Base-by-base conservation (phyloP, 768 basidiomycete genomes). In the Kwoniella sp. region DNA sequence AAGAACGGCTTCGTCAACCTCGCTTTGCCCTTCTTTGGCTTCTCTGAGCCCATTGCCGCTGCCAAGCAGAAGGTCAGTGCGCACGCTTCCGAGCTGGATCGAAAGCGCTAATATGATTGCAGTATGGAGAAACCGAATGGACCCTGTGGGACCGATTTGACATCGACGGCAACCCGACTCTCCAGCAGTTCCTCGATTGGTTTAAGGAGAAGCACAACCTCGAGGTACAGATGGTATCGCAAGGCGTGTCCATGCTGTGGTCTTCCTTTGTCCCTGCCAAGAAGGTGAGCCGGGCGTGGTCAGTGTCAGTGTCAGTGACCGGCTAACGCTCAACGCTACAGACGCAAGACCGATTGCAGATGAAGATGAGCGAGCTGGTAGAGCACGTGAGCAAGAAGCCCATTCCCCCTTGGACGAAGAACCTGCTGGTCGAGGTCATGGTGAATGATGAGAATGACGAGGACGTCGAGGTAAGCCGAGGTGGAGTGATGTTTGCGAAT, bases 1-100 rank as follows among this genome's bases (percentile, higher is more conserved):
- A 96, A 95, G 81, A 99, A 99, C 67, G 93, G 92, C 32, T 99
- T 99, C 75, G 82, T 98, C 66, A 99, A 99, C 75, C 80, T 99
- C 47, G 95, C 95, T 3, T 77, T 99, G 47, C 95, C 95, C 1
- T 98, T 98, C 84, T 98, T 98, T 70, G 95, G 89, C 23, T 99
- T 98, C 80, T 96, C 92, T 2, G 95, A 99, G 67, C 95, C 95
- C 10, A 88, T 98, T 58, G 84, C 84, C 3, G 89, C 91, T 17
- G 66, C 81, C 57, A 96, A 93, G 79, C 79, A 83, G 59, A 93
- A 91, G 76, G 78, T 78, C 17, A 46, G 72, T 37, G 14, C 15
- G 14, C 26, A 15, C 19, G 22, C 4, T n/a, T 12, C 10, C 4
- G 25, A 15, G 37, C 6, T 20, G 37, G 23, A 22, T 22, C 23